These are phyloP conservation scores for Collybia sp. DNA, from an alignment of 768 basidiomycete genomes.

Conservation along the genomic window DNA sequence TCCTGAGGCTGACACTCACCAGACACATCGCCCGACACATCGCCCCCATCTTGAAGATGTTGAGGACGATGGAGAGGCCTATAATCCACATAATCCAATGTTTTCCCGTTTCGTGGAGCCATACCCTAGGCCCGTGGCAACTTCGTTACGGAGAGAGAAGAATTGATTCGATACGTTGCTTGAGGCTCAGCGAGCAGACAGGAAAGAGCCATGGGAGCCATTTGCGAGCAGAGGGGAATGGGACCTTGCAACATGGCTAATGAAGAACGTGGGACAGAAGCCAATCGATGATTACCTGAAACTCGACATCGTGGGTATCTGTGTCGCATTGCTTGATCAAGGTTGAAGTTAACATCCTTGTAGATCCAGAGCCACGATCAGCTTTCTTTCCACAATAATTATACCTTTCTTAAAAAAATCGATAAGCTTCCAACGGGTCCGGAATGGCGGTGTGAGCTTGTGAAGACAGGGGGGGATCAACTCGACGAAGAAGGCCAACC, in stretches of 20 bases:
- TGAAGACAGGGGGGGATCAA: conserved; percentile 6
- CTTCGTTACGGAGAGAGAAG: not conserved
- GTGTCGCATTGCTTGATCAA: not conserved
- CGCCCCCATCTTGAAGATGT: not conserved
- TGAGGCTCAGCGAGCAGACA: not conserved
- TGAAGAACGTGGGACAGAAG: conserved; percentile 19
- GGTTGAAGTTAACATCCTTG: not conserved
- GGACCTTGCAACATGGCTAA: conserved; percentile 26
- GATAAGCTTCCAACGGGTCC: conserved; percentile 9
- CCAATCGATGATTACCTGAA: conserved; percentile 24
- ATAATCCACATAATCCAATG: not conserved
- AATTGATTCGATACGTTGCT: not conserved
- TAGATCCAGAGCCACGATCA: conserved; percentile 2
- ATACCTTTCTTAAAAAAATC: conserved; percentile 9
- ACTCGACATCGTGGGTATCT: conserved; percentile 16
- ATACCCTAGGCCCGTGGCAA: not conserved
- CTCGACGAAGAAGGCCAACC: conserved; percentile 2
- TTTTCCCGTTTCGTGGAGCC: not conserved
- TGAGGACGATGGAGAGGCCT: not conserved
- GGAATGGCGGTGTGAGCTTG: conserved; percentile 9
- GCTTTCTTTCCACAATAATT: conserved; percentile 6
- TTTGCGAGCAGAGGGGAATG: conserved; percentile 21
- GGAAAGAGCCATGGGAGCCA: conserved; percentile 9
- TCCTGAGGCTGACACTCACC: too few relatives aligned
- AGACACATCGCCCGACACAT: too few relatives aligned